A percentile compares a stretch with the other conserved stretches of the same genome.
Conservation (phyloP, 179 eudicot genomes). For the Dionaea muscipula region DNA sequence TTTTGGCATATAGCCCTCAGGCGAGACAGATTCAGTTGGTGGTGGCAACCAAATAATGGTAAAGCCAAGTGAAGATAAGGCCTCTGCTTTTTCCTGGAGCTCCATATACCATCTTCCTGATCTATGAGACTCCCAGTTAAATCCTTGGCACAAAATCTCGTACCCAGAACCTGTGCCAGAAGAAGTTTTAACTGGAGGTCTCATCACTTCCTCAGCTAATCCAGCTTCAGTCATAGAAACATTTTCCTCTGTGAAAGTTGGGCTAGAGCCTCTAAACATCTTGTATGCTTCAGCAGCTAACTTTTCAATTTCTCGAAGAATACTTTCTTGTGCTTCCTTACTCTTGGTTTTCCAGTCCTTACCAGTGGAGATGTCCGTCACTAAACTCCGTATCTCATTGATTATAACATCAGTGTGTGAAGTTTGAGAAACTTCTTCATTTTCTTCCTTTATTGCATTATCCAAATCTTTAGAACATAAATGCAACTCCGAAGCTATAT, state of each 20-base stretch:
- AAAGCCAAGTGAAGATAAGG: constrained; percentile 71
- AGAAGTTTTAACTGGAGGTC: constrained; percentile 27
- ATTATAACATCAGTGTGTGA: constrained; percentile 55
- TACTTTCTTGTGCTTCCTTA: constrained; percentile 60
- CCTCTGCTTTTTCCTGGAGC: constrained; percentile 51
- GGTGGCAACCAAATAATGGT: constrained; percentile 93
- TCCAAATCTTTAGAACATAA: constrained; percentile 10
- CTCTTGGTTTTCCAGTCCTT: constrained; percentile 48
- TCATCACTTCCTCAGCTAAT: constrained; percentile 23
- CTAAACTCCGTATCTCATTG: constrained; percentile 55
- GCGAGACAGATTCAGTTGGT: constrained; percentile 94
- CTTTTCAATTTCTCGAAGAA: constrained; percentile 89
- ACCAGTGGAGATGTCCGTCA: constrained; percentile 56
- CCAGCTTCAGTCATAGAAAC: constrained; percentile 22
- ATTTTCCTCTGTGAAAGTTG: constrained; percentile 33
- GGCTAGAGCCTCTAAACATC: constrained; percentile 55
- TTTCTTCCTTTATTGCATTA: constrained; percentile 16
- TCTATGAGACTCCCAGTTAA: constrained; percentile 96
- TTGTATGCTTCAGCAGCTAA: constrained; percentile 97
- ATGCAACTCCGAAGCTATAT: constrained; percentile 7
- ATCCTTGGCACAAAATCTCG: constrained; percentile 89
- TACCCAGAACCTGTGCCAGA: constrained; percentile 91
- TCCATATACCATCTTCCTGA: constrained; percentile 88
- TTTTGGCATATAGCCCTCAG: constrained; percentile 98
- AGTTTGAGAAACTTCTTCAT: constrained; percentile 30